phyloP scores from a whole-genome alignment of 202 grass and related monocot genomes.

The Cymbopogon flexuosus region DNA sequence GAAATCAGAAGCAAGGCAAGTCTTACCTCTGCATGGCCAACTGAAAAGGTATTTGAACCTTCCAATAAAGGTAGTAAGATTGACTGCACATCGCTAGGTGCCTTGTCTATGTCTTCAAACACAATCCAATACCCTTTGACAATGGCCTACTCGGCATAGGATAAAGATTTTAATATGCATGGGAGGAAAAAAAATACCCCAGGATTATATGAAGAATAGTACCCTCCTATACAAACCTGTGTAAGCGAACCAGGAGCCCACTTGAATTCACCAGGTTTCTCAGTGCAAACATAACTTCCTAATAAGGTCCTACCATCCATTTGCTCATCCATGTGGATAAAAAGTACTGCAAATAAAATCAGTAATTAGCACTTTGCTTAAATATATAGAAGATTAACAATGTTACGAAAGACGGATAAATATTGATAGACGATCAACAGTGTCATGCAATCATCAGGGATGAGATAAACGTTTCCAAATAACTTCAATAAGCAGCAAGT shows the following conservation, averaged over 20 bases:
- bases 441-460: neutral
- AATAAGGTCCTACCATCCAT: constrained; percentile 93
- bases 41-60: constrained; percentile 69
- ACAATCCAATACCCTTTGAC: constrained; percentile 86
- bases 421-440: constrained; percentile 2
- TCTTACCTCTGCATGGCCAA: constrained; percentile 80
- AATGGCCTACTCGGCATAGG: constrained; percentile 49
- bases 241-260: constrained; percentile 95
- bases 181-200: neutral
- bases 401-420: neutral
- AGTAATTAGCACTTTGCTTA: constrained; percentile 11
- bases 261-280: constrained; percentile 86
- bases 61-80: constrained; percentile 81
- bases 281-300: constrained; percentile 84
- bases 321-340: constrained; percentile 93
- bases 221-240: constrained; percentile 51
- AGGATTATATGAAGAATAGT: constrained; percentile 5
- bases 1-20: constrained; percentile 12
- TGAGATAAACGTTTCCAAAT: neutral
- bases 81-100: constrained; percentile 84
- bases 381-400: constrained; percentile 16
- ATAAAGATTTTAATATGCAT: constrained; percentile 21
- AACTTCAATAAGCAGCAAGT: neutral
- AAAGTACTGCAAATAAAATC: constrained; percentile 59
- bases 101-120: constrained; percentile 97